phyloP scores from a whole-genome alignment of 225 moss, liverwort and hornwort genomes.

The Asterella californica region DNA sequence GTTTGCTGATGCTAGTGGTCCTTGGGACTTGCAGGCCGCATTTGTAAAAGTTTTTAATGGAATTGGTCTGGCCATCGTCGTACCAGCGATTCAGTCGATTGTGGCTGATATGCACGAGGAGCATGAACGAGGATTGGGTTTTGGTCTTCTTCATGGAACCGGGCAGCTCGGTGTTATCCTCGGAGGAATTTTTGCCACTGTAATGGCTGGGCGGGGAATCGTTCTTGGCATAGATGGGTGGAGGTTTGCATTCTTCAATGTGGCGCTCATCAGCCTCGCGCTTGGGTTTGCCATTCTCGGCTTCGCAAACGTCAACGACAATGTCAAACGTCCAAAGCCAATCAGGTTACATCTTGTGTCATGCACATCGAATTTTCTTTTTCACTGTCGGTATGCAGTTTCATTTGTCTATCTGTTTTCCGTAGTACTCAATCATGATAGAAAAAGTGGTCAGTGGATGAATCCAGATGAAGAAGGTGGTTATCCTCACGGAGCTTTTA shows the following conservation, averaged over 20 bases:
- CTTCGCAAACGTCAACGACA: constrained; percentile 12
- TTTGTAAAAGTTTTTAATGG: constrained; percentile 60
- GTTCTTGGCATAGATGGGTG: constrained; percentile 53
- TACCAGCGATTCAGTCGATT: constrained; percentile 63
- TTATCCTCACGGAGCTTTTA: too few species aligned
- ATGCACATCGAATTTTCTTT: neutral
- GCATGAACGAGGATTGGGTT: constrained; percentile 49
- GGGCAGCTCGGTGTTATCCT: constrained; percentile 59
- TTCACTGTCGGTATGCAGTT: neutral
- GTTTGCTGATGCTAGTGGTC: neutral
- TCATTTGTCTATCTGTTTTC: neutral
- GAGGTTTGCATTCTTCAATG: constrained; percentile 59
- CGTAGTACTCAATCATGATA: neutral
- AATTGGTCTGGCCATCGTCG: constrained; percentile 61
- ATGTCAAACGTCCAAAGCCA: neutral
- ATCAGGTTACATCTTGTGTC: constrained; percentile 6
- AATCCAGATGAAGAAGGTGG: neutral
- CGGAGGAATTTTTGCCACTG: constrained; percentile 65
- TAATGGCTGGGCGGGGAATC: constrained; percentile 46
- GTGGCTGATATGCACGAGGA: constrained; percentile 58
- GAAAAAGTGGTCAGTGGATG: neutral
- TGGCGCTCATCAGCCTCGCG: constrained; percentile 51
- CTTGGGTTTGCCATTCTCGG: constrained; percentile 46
- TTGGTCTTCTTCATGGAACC: constrained; percentile 63
- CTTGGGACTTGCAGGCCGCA: constrained; percentile 36